phyloP scores from a whole-genome alignment of 176 grass and related monocot species.

The Neostapfia colusana region DNA sequence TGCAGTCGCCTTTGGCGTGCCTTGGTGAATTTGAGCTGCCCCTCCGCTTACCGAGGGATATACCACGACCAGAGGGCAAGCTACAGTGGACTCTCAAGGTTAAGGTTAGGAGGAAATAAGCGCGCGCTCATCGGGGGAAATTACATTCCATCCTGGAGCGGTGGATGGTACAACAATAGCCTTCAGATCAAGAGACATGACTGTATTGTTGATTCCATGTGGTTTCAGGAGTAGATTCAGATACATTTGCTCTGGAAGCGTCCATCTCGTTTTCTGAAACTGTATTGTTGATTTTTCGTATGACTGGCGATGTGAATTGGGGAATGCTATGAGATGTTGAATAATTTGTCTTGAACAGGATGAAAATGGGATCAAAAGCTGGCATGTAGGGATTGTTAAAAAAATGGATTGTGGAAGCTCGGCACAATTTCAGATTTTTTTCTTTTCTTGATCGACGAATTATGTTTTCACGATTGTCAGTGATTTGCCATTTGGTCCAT shows the following conservation, averaged over 20 bases:
- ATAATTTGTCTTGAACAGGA: constrained; percentile 18
- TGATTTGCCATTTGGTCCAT: no score
- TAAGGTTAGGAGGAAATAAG: constrained; percentile 81
- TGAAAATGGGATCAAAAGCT: no score
- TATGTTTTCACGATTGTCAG: no score
- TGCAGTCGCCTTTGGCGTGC: constrained; percentile 57
- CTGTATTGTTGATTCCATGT: not conserved
- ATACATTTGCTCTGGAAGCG: not conserved
- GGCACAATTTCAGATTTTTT: no score
- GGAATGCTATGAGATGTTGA: not conserved
- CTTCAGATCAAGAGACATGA: not conserved
- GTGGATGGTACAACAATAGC: not conserved
- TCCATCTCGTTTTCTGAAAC: not conserved
- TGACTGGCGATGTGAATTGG: not conserved
- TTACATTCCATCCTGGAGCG: not conserved
- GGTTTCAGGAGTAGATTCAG: not conserved
- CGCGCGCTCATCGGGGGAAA: not conserved
- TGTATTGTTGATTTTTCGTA: not conserved
- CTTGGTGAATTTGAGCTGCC: constrained; percentile 85
- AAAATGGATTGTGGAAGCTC: no score
- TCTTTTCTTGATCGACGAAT: no score
- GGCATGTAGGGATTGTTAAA: no score
- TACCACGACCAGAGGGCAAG: constrained; percentile 76
- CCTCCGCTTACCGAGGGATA: constrained; percentile 71
- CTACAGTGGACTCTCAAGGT: constrained; percentile 88